Evolutionary conservation across 805 yeast species (phyloP).

Genomic region (Metschnikowia matae): DNA sequence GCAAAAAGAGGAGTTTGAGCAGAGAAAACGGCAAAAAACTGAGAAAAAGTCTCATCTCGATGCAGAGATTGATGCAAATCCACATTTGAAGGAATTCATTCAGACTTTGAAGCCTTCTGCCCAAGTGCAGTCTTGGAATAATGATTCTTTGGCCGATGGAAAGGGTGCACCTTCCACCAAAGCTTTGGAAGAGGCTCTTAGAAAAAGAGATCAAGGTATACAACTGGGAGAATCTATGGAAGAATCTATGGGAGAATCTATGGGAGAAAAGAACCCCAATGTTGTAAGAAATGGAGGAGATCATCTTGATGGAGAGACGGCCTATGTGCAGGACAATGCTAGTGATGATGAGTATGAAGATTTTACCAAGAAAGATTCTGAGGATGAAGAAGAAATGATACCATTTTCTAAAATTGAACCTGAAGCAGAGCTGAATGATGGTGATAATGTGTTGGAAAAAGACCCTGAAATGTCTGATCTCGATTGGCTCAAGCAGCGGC

Average conservation of each 20-base stretch:
- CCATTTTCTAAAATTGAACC: constrained; percentile 23
- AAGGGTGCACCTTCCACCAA: constrained; percentile 44
- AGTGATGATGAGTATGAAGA: constrained; percentile 55
- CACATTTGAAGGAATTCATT: constrained; percentile 73
- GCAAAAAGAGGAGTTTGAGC: constrained; percentile 37
- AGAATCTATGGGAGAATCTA: too few relatives aligned
- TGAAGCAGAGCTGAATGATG: neutral
- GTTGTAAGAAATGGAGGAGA: constrained; percentile 10
- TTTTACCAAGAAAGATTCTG: constrained; percentile 33
- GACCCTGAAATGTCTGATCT: constrained; percentile 58
- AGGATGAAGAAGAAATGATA: constrained; percentile 51
- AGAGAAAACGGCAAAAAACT: constrained; percentile 35
- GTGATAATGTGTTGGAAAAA: neutral
- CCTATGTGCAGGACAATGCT: constrained; percentile 37
- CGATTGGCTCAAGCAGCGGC: constrained; percentile 80
- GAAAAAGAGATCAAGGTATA: constrained; percentile 17
- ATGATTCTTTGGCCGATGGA: constrained; percentile 50
- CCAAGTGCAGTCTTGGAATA: constrained; percentile 71
- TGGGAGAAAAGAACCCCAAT: too few relatives aligned
- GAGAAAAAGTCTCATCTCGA: constrained; percentile 43
- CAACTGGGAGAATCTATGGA: too few relatives aligned
- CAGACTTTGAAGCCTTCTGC: constrained; percentile 76
- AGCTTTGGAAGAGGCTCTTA: constrained; percentile 43
- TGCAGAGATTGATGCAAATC: constrained; percentile 58
- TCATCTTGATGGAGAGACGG: constrained; percentile 27